Evolutionary conservation across 768 basidiomycete species (phyloP).

Genomic region (Russula compacta): DNA sequence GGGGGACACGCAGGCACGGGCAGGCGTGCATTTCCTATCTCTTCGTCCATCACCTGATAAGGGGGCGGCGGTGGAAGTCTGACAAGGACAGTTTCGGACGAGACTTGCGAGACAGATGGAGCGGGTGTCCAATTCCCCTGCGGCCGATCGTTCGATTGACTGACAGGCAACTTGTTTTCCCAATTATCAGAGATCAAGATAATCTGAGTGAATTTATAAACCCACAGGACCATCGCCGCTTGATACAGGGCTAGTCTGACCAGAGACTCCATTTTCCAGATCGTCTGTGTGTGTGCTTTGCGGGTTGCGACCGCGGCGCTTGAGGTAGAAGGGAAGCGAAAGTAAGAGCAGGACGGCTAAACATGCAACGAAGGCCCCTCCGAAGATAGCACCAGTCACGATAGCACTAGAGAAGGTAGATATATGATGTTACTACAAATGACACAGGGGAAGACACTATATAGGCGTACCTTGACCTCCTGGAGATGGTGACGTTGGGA

Average conservation of each 20-base stretch:
- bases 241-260: background rate
- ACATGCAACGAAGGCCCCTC: background rate
- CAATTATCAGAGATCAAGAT: background rate
- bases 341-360: background rate
- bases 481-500: background rate
- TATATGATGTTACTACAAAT: background rate
- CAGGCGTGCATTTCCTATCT: background rate
- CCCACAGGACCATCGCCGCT: background rate
- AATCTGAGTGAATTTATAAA: background rate
- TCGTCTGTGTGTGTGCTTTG: background rate
- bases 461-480: background rate
- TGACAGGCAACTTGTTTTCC: background rate
- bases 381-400: background rate
- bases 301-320: background rate
- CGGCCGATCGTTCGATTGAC: background rate
- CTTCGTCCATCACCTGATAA: background rate
- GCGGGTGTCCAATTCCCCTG: background rate
- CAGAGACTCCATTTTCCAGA: background rate
- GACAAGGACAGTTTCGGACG: background rate
- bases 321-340: background rate
- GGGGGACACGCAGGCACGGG: background rate
- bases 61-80: background rate
- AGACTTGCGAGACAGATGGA: background rate
- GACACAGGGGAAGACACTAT: background rate
- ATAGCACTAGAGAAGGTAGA: background rate